Evolutionary conservation across 1,284 basidiomycete species (phyloP).

Genomic region (Cutaneotrichosporon curvatum): DNA sequence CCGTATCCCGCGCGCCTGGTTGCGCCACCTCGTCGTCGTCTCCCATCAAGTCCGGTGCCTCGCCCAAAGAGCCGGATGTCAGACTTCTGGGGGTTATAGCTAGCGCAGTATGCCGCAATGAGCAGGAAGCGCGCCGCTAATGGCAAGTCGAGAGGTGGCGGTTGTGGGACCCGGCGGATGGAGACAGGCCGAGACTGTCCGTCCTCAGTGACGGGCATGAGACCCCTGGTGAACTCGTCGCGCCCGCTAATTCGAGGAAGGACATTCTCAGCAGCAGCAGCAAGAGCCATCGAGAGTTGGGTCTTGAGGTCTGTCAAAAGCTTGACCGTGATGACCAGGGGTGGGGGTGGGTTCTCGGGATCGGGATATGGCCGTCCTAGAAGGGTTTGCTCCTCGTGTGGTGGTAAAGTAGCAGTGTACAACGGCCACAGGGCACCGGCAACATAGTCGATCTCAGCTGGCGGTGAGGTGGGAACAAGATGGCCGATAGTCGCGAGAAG

Average conservation of each 20-base stretch:
- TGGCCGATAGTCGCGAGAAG: conserved; percentile 60
- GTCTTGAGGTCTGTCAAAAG: conserved; percentile 43
- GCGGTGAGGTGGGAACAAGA: conserved; percentile 55
- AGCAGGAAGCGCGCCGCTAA: conserved; percentile 67
- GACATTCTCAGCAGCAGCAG: conserved; percentile 34
- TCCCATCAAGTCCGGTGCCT: conserved; percentile 60
- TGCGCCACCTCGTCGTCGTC: conserved; percentile 52
- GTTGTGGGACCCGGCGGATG: conserved; percentile 22
- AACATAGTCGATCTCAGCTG: conserved; percentile 65
- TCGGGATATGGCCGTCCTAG: conserved; percentile 21
- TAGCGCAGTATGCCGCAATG: conserved; percentile 74
- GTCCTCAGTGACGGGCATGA: conserved; percentile 12
- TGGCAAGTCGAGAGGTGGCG: conserved; percentile 47
- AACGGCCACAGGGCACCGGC: conserved; percentile 70
- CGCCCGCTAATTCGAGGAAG: conserved; percentile 27
- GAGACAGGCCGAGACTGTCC: conserved; percentile 4
- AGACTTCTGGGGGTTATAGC: conserved; percentile 73
- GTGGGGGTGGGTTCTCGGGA: conserved; percentile 19
- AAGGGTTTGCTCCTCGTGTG: conserved; percentile 29
- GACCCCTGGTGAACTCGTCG: conserved; percentile 23
- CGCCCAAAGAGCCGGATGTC: conserved; percentile 73
- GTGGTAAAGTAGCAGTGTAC: conserved; percentile 37
- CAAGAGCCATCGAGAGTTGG: conserved; percentile 32
- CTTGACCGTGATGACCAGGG: conserved; percentile 29
- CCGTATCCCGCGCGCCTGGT: conserved; percentile 45